A percentile compares a stretch with the other conserved stretches of the same genome.
phyloP scores from a whole-genome alignment of 1,139 yeast species.

The Yamadazyma jaroonii region DNA sequence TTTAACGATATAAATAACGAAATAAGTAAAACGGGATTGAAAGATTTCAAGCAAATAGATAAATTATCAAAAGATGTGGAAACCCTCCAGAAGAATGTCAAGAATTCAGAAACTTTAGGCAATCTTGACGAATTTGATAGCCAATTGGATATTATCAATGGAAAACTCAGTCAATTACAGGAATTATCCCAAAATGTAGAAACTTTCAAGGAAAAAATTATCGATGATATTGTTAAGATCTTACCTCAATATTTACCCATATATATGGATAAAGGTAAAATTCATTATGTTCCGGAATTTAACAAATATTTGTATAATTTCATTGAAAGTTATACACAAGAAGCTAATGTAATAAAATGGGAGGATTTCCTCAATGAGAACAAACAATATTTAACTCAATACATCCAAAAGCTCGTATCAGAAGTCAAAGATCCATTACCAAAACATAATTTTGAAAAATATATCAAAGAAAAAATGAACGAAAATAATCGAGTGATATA shows the following conservation, averaged over 20 bases:
- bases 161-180: slow-evolving; percentile 18
- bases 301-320: slow-evolving; percentile 35
- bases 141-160: slow-evolving; percentile 15
- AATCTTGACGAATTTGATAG: slow-evolving; percentile 16
- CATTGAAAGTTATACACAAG: slow-evolving; percentile 27
- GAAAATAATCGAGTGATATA: slow-evolving; percentile 24
- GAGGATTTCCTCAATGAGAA: slow-evolving; percentile 20
- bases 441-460: slow-evolving; percentile 20
- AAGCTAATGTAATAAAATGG: slow-evolving; percentile 18
- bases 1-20: slow-evolving; percentile 15
- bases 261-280: slow-evolving; percentile 29
- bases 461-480: slow-evolving; percentile 20
- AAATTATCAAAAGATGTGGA: slow-evolving; percentile 10
- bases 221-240: slow-evolving; percentile 19
- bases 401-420: slow-evolving; percentile 11
- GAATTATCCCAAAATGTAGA: slow-evolving; percentile 19
- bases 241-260: slow-evolving; percentile 35
- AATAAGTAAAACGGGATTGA: slow-evolving; percentile 6
- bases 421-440: slow-evolving; percentile 13
- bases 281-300: slow-evolving; percentile 42
- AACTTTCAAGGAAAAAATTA: slow-evolving; percentile 19
- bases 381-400: slow-evolving; percentile 18
- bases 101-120: slow-evolving; percentile 10
- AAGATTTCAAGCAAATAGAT: slow-evolving; percentile 11
- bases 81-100: slow-evolving; percentile 10